phyloP scores from a whole-genome alignment of 306 rosid genomes.

The Rubus parviflorus region DNA sequence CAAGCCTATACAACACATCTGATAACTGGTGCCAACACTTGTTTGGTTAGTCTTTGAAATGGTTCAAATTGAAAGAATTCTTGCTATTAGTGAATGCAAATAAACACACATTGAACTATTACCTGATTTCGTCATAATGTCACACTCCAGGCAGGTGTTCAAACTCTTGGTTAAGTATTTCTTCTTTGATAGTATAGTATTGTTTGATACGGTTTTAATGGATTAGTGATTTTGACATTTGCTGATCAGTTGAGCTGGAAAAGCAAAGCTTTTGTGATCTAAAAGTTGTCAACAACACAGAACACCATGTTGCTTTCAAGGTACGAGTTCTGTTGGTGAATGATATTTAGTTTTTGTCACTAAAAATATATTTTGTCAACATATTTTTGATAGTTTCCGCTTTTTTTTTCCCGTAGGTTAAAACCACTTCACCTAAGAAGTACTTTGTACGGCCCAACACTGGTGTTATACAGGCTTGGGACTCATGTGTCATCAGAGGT shows the following conservation, averaged over 20 bases:
- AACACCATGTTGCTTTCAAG: conserved; percentile 86
- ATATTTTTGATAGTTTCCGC: neutral
- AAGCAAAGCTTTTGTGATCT: conserved; percentile 88
- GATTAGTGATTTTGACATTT: conserved; percentile 25
- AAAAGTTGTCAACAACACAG: conserved; percentile 72
- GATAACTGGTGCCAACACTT: neutral
- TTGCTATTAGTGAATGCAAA: neutral
- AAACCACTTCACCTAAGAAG: conserved; percentile 97
- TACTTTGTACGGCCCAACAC: conserved; percentile 96
- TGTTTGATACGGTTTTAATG: conserved; percentile 13
- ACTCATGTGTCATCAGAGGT: conserved; percentile 90
- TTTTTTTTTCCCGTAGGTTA: conserved; percentile 52
- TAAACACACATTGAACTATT: neutral
- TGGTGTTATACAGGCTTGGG: conserved; percentile 83
- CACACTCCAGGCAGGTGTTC: neutral
- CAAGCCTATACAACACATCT: neutral
- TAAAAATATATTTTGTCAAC: conserved; percentile 13
- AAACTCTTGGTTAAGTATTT: neutral
- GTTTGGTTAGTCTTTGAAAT: neutral
- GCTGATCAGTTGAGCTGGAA: conserved; percentile 79
- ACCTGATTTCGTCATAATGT: neutral
- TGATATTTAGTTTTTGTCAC: neutral
- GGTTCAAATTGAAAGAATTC: conserved; percentile 6
- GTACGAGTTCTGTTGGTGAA: conserved; percentile 33
- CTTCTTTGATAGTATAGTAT: neutral